These are phyloP conservation scores for Lasiodiplodia citricola DNA, from an alignment of 2,329 filamentous ascomycete species.

Conservation along the genomic window DNA sequence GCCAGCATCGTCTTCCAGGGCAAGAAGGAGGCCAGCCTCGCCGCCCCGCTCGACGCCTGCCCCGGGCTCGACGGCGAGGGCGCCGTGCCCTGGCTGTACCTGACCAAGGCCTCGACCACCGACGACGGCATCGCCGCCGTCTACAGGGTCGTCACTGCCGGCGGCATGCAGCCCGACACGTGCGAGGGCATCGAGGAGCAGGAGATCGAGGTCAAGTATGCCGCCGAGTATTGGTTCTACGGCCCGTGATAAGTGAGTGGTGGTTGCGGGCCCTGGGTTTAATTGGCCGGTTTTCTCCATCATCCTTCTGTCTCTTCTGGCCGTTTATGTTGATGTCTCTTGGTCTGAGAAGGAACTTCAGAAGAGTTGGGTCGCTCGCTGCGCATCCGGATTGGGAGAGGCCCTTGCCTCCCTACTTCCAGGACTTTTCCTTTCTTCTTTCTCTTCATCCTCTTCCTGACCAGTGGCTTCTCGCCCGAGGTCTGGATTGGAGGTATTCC, in stretches of 20 bases:
- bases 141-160: conserved; percentile 56
- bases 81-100: conserved; percentile 54
- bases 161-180: conserved; percentile 47
- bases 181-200: conserved; percentile 42
- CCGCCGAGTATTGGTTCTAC: conserved; percentile 56
- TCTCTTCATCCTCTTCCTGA: too few relatives aligned
- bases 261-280: not conserved
- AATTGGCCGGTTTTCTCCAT: too few relatives aligned
- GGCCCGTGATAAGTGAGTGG: conserved; percentile 29
- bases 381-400: not conserved
- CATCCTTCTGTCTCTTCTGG: not conserved
- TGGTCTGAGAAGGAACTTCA: too few relatives aligned
- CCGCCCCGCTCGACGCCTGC: conserved; percentile 56
- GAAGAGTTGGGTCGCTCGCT: conserved; percentile 6
- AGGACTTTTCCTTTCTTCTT: not conserved
- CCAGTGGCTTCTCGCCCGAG: not conserved
- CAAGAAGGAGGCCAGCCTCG: conserved; percentile 56
- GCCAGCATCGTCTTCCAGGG: conserved; percentile 31
- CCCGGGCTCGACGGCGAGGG: conserved; percentile 43
- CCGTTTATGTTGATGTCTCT: not conserved
- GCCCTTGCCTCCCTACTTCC: not conserved
- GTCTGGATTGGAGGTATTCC: not conserved
- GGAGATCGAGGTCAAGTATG: conserved; percentile 49
- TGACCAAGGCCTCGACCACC: conserved; percentile 41
- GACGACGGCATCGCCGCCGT: conserved; percentile 50